Base-by-base conservation (phyloP, 2,329 filamentous ascomycete species). In the Ophiostoma quercus region DNA sequence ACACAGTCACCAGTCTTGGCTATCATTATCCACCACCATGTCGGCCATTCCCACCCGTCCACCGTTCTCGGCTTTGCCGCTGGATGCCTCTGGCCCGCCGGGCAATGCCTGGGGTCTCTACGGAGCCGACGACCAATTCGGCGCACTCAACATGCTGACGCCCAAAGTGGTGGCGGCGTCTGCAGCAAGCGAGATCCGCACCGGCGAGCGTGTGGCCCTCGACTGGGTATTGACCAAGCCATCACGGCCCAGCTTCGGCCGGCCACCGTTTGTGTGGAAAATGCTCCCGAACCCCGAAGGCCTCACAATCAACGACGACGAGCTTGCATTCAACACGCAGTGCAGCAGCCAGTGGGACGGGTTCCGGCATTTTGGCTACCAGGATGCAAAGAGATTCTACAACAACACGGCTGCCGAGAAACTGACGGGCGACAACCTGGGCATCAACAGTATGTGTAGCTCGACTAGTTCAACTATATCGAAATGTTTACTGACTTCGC, bases 61-160 rank as follows among this genome's bases (percentile, higher is more conserved):
- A 0, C 66, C 68, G 3, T 74, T 74, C 54, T 71, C 73, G 29
- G 43, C 69, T 9, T 71, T 75, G 3, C 72, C 74, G 1, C 57
- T 69, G 19, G 72, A 74, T 16, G 57, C 68, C 29, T 47, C 66
- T 11, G 72, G 72, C 16, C 74, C 74, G 1, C 69, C 73, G 7
- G 73, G 72, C 47, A 74, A 73, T 67, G 74, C 74, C 6, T 85
- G 83, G 84, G 83, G 83, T 2, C 14, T 85, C 3, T 84, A 83
- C 69, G 60, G 66, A 14, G 43, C 19, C 32, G 82, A 84, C 74
- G 78, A 82, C 67, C 82, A 85, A 63, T 72, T 80, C n/a, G 84
- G 84, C n/a, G 81, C 83, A 70, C 78, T 82, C 14, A 80, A 79
- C 1, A 79, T 84, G 7, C 79, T 88, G 41, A 87, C 84, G 0